A percentile compares a stretch with the other conserved stretches of the same genome.
Conservation (phyloP, 1,139 yeast genomes). For the Tardiomyces blankii region DNA sequence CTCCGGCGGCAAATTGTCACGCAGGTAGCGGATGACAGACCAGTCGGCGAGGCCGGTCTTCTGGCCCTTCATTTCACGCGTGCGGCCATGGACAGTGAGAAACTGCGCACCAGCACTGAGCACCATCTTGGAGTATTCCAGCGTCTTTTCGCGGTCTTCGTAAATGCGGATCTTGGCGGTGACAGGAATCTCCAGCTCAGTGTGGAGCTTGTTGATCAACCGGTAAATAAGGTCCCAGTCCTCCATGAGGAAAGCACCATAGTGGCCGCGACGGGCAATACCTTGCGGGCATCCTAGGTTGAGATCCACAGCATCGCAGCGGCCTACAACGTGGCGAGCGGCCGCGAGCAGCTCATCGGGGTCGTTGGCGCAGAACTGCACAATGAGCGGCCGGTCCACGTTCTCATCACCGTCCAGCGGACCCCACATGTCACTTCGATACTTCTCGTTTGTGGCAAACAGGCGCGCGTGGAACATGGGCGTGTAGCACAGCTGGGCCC, state of each 20-base stretch:
- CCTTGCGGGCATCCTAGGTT: constrained; percentile 98
- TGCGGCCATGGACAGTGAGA: constrained; percentile 88
- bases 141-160: constrained; percentile 73
- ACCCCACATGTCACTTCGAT: constrained; percentile 67
- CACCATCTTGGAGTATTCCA: constrained; percentile 86
- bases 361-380: constrained; percentile 94
- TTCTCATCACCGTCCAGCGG: constrained; percentile 59
- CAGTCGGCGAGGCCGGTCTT: constrained; percentile 93
- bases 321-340: constrained; percentile 65
- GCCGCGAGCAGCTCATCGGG: constrained; percentile 76
- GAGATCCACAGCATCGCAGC: constrained; percentile 92
- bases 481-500: constrained; percentile 89
- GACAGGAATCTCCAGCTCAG: constrained; percentile 69
- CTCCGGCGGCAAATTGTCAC: constrained; percentile 70
- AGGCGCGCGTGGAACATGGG: constrained; percentile 95
- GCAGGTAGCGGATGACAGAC: constrained; percentile 60
- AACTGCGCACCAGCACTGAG: constrained; percentile 92
- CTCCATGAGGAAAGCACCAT: constrained; percentile 94
- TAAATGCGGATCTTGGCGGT: constrained; percentile 93
- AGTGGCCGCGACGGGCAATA: constrained; percentile 87
- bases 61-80: constrained; percentile 97
- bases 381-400: constrained; percentile 71
- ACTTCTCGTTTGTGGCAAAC: constrained; percentile 76
- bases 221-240: constrained; percentile 81
- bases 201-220: constrained; percentile 63